Evolutionary conservation across 306 rosid species (phyloP).

Genomic region (Quercus parvula): DNA sequence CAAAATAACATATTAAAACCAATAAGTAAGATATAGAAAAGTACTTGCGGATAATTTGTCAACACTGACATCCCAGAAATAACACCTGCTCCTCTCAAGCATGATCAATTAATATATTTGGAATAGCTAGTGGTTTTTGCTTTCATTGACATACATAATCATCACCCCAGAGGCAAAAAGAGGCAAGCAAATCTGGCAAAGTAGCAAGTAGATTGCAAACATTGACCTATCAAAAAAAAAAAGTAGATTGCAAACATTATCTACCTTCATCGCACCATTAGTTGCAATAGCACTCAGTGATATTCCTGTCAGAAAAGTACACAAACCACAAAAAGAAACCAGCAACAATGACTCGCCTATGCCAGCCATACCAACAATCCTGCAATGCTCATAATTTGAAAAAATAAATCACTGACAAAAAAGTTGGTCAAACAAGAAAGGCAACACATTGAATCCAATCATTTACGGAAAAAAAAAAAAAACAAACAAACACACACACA

Average conservation of each 20-base stretch:
- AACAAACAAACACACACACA: not conserved
- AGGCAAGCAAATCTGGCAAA: not conserved
- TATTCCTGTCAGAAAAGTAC: conserved; percentile 93
- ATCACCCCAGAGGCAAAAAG: not conserved
- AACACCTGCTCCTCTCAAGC: not conserved
- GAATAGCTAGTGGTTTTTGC: not conserved
- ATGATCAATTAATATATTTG: not conserved
- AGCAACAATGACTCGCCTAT: conserved; percentile 67
- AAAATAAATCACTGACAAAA: conserved; percentile 12
- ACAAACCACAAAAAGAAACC: conserved; percentile 80
- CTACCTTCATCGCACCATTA: conserved; percentile 99
- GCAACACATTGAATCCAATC: conserved; percentile 21
- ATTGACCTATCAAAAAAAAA: not conserved
- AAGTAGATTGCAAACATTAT: not conserved
- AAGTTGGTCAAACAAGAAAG: conserved; percentile 13
- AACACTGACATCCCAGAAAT: not conserved
- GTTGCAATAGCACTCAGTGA: conserved; percentile 99
- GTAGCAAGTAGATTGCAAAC: not conserved
- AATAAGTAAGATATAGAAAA: not conserved
- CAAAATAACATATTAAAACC: not conserved
- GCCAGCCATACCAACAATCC: conserved; percentile 99
- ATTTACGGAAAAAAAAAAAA: conserved; percentile 1
- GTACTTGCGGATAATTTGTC: not conserved
- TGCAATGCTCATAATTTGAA: conserved; percentile 38
- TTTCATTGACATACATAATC: not conserved